Evolutionary conservation across 1,284 basidiomycete genomes (phyloP), one percentile per base, ranked within the genome.

Genomic region (Fomitopsis schrenkii): DNA sequence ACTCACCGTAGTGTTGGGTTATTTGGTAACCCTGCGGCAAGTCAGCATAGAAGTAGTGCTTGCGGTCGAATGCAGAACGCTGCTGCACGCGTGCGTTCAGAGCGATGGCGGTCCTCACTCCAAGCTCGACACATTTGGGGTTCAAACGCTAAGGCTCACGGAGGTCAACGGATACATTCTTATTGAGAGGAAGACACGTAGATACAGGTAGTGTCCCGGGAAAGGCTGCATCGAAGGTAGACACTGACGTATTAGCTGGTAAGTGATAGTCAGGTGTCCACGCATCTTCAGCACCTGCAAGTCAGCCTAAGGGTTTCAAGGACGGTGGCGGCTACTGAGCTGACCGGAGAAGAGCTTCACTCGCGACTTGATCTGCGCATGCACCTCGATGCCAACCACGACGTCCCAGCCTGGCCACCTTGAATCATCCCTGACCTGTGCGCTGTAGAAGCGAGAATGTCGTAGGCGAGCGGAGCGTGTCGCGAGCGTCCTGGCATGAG

Each of bases 21-120:
- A 98, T 97, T 76, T 99, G 97, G 75, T 96, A 99, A 0, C 96
- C 97, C 3, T 90, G 81, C 0, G 97, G 95, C 36, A 98, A 83
- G 75, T 99, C 97, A 1, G 94, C 86, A 72, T 99, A 99, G 75
- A 98, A 98, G 74, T 99, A 99, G 74, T 99, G 97, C 73, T 99
- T 99, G 67, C 97, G 82, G 75, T 99, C 97, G 67, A 98, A 98
- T 1, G 90, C 82, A 0, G 93, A 96, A n/a, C 82, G 80, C 0
- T 67, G 68, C 67, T 93, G 91, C 9, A 98, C 81, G 0, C 83
- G 67, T 50, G 92, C 88, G 40, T 87, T 78, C 36, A 99, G 80
- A 1, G 96, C 95, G 1, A 97, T 70, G 0, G 95, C 91, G 0
- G 95, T 91, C 17, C 92, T 80, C 0, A 96, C 73, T 1, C 93